Evolutionary conservation across 257 asterid species (phyloP).

Genomic region (Solanum habrochaites): DNA sequence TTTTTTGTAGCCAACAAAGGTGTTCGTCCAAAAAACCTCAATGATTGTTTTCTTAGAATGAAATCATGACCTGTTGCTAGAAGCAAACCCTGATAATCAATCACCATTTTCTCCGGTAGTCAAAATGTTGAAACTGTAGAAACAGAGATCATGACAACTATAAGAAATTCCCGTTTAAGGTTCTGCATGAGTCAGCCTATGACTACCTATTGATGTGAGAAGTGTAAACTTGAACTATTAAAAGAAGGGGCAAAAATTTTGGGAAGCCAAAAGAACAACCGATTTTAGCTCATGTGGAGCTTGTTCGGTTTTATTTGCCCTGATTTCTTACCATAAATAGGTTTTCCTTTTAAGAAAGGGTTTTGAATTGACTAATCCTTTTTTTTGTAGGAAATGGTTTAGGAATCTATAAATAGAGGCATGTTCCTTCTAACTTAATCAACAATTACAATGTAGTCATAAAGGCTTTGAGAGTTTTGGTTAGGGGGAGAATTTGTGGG

Average conservation of each 20-base stretch:
- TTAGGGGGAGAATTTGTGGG: too few species aligned
- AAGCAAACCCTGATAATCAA: conserved; percentile 69
- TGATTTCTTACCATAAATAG: too few species aligned
- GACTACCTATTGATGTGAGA: conserved; percentile 50
- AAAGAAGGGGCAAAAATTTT: conserved; percentile 13
- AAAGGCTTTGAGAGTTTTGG: too few species aligned
- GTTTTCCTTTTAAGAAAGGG: too few species aligned
- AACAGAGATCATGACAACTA: conserved; percentile 73
- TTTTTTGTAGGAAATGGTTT: too few species aligned
- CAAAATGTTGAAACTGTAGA: conserved; percentile 84
- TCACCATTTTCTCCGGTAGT: conserved; percentile 85
- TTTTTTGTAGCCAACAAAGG: conserved; percentile 94
- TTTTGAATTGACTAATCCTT: too few species aligned
- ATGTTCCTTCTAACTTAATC: too few species aligned
- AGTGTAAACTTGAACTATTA: conserved; percentile 10
- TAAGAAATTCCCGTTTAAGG: background rate
- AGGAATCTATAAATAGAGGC: too few species aligned
- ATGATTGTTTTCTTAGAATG: conserved; percentile 37
- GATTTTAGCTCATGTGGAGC: conserved; percentile 18
- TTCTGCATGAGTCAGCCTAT: conserved; percentile 87
- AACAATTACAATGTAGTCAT: too few species aligned
- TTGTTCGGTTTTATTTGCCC: too few species aligned
- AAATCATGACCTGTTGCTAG: conserved; percentile 80
- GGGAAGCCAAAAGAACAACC: conserved; percentile 12
- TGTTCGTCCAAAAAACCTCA: conserved; percentile 39